These are phyloP conservation scores for Hordeum pubiflorum DNA, from an alignment of 202 grass and related monocot species.

Conservation along the genomic window DNA sequence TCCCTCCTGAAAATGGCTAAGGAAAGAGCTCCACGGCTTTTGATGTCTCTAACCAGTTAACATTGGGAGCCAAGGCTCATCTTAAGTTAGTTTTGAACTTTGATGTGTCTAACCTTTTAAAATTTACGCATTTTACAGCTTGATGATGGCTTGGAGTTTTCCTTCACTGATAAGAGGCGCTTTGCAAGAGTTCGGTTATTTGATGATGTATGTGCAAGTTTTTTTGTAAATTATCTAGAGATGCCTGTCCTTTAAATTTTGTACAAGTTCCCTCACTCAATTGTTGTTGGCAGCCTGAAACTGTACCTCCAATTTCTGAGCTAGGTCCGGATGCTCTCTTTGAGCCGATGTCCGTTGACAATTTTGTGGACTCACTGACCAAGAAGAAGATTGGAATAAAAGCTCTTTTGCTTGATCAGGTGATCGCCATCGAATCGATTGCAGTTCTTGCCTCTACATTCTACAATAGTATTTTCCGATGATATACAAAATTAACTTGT, in stretches of 20 bases:
- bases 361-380: conserved; percentile 44
- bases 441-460: not conserved
- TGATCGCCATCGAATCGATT: conserved; percentile 15
- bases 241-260: not conserved
- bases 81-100: not conserved
- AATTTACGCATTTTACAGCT: conserved; percentile 36
- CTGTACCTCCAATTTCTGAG: conserved; percentile 79
- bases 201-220: conserved; percentile 46
- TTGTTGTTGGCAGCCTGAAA: conserved; percentile 59
- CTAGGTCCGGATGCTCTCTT: conserved; percentile 84
- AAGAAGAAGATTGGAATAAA: conserved; percentile 90
- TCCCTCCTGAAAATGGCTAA: not conserved
- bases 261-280: conserved; percentile 1
- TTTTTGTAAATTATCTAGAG: not conserved
- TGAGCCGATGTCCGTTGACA: conserved; percentile 59
- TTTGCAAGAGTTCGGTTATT: conserved; percentile 83
- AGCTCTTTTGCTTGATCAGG: conserved; percentile 88
- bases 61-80: not conserved
- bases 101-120: not conserved
- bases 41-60: not conserved
- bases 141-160: conserved; percentile 92
- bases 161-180: conserved; percentile 93
- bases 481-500: not conserved
- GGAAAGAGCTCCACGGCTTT: not conserved
- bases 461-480: not conserved